Evolutionary conservation across 2,329 filamentous ascomycete genomes (phyloP), one percentile per base, ranked within the genome.

Genomic region (Myriosclerotinia scirpicola): DNA sequence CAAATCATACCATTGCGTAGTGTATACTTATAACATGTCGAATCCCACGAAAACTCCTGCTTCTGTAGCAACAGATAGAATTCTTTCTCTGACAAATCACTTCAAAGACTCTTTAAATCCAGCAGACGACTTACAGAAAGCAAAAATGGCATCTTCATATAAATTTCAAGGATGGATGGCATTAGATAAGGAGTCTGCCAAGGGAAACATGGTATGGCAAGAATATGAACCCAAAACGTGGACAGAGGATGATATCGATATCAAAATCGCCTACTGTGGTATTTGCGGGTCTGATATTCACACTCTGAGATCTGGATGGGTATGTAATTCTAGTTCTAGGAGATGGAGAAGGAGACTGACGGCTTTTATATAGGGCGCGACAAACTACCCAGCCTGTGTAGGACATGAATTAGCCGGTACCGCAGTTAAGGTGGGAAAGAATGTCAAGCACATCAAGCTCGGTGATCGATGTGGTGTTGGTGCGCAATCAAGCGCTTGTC

Each of bases 391-490:
- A 34, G 75, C 79, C 70, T 80, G 79, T 38, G 79, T 82, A 14
- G 83, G 83, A 36, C 83, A 85, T 71, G 83, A 85, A 68, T 81
- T 85, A 42, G 77, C 82, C 68, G 83, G 83, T 9, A 78, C 72
- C 17, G 80, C 80, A 6, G 78, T 80, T 26, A 79, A 78, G n/a
- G 74, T 84, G 46, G 83, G 82, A 9, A 75, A 76, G 15, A 74
- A 77, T 36, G 76, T 81, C 7, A 77, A 73, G 38, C 73, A 79
- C 36, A 78, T 85, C 72, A 78, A 80, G 56, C 67, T 84, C 36
- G 84, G 85, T 50, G 85, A 87, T 68, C 79, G 84, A 15, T 81
- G 84, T 34, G 83, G 83, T 46, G 77, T 85, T 48, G 83, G 83
- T 65, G 82, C 83, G 8, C 83, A 85, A 52, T 66, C 61, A 20